Percentiles rank a stretch among this genome's conserved stretches.
Conservation (phyloP, 2,329 filamentous ascomycete genomes). For the Xenoacremonium recifei region DNA sequence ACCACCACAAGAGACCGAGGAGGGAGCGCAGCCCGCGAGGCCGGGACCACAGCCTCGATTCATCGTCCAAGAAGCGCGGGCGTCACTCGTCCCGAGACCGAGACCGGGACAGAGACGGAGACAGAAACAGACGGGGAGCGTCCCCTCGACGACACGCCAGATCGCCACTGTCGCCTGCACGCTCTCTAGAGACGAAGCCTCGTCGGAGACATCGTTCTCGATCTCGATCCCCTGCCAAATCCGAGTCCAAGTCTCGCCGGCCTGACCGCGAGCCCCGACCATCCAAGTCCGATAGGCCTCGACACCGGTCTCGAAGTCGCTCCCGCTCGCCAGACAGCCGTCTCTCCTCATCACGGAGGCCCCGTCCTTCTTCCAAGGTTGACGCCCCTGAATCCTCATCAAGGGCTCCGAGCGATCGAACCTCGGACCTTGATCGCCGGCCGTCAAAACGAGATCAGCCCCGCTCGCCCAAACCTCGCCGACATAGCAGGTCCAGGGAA, state of each 20-base stretch:
- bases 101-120: too few species aligned
- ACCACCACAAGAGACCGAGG: constrained; percentile 40
- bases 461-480: constrained; percentile 26
- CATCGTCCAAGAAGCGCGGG: constrained; percentile 28
- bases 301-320: constrained; percentile 22
- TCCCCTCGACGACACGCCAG: constrained; percentile 30
- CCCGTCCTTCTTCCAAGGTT: constrained; percentile 22
- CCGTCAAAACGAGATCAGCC: constrained; percentile 19
- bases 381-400: constrained; percentile 17
- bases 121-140: constrained; percentile 24
- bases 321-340: constrained; percentile 20
- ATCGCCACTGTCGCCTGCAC: constrained; percentile 27
- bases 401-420: constrained; percentile 11
- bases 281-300: constrained; percentile 15
- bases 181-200: constrained; percentile 16
- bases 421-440: constrained; percentile 19
- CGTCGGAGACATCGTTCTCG: constrained; percentile 21
- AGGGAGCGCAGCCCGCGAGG: constrained; percentile 33
- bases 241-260: constrained; percentile 23
- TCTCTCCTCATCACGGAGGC: constrained; percentile 17
- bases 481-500: constrained; percentile 28
- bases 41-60: constrained; percentile 40
- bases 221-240: constrained; percentile 25
- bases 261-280: constrained; percentile 23
- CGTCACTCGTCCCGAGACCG: constrained; percentile 33